phyloP scores from a whole-genome alignment of 306 rosid genomes.

The Cicer arietinum region DNA sequence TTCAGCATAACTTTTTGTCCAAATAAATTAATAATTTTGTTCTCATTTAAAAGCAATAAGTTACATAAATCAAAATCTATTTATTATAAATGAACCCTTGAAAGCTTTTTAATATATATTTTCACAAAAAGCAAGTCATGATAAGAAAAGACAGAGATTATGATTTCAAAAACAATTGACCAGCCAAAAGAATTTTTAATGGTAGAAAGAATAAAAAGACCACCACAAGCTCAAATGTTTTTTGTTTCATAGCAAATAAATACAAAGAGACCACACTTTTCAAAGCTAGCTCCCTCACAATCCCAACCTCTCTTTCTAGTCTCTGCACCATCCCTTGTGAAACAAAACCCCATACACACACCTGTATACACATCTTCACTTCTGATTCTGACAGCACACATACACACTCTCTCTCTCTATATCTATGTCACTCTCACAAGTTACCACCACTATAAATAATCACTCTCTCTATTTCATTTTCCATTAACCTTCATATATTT shows the following conservation, averaged over 20 bases:
- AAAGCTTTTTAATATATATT: neutral
- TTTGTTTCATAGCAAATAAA: constrained; percentile 8
- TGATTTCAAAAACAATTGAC: constrained; percentile 1
- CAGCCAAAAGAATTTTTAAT: constrained; percentile 2
- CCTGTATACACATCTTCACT: neutral
- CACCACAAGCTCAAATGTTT: neutral
- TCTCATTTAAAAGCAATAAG: neutral
- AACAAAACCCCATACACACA: neutral
- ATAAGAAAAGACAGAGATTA: neutral
- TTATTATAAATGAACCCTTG: neutral
- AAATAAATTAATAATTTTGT: too few relatives aligned
- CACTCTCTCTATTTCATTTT: neutral
- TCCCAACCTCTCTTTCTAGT: neutral
- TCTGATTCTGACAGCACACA: neutral
- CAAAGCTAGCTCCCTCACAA: neutral
- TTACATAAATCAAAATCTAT: neutral
- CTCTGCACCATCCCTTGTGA: neutral
- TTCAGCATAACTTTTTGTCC: too few relatives aligned
- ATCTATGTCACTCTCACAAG: neutral
- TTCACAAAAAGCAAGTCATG: neutral
- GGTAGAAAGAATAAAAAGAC: constrained; percentile 5
- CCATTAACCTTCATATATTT: neutral
- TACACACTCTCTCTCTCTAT: too few relatives aligned
- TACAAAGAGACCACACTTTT: constrained; percentile 3
- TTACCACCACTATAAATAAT: constrained; percentile 2